A percentile compares a stretch with the other conserved stretches of the same genome.
Conservation (phyloP, 306 rosid species). For the Carpinus fangiana region DNA sequence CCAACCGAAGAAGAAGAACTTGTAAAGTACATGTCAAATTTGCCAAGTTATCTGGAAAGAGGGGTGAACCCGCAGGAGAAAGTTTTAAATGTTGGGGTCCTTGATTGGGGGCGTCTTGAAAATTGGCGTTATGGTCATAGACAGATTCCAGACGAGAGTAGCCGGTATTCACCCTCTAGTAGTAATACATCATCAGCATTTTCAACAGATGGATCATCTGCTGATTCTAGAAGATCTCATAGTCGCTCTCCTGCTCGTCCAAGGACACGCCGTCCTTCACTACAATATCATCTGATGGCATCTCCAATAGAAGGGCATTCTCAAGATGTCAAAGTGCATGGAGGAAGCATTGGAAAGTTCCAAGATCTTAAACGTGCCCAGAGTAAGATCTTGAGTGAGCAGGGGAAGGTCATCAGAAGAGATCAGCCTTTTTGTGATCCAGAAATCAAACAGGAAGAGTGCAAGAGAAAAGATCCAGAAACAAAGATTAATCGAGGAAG, state of each 20-base stretch:
- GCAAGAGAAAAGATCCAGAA: constrained; percentile 35
- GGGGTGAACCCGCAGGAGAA: constrained; percentile 64
- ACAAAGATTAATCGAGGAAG: constrained; percentile 36
- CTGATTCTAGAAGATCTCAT: constrained; percentile 47
- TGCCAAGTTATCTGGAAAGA: constrained; percentile 85
- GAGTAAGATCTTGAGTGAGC: constrained; percentile 27
- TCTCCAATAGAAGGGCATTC: constrained; percentile 39
- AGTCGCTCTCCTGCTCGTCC: constrained; percentile 57
- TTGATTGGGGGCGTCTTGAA: constrained; percentile 84
- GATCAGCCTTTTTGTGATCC: constrained; percentile 39
- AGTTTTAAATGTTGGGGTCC: constrained; percentile 86
- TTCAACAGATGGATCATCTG: constrained; percentile 55
- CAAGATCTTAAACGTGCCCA: constrained; percentile 33
- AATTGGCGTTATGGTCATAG: constrained; percentile 67
- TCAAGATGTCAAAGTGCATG: constrained; percentile 37
- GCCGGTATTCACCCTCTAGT: constrained; percentile 48
- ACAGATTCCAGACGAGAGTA: constrained; percentile 41
- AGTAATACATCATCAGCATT: constrained; percentile 53
- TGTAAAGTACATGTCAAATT: constrained; percentile 78
- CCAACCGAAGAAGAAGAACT: constrained; percentile 69
- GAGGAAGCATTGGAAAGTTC: constrained; percentile 36
- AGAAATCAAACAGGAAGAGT: constrained; percentile 30
- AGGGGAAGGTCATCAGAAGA: constrained; percentile 36
- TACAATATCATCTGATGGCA: constrained; percentile 49
- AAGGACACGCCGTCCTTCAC: constrained; percentile 46